Evolutionary conservation across 352 stramenopile genomes (phyloP).

Genomic region (Phytophthora nicotianae): DNA sequence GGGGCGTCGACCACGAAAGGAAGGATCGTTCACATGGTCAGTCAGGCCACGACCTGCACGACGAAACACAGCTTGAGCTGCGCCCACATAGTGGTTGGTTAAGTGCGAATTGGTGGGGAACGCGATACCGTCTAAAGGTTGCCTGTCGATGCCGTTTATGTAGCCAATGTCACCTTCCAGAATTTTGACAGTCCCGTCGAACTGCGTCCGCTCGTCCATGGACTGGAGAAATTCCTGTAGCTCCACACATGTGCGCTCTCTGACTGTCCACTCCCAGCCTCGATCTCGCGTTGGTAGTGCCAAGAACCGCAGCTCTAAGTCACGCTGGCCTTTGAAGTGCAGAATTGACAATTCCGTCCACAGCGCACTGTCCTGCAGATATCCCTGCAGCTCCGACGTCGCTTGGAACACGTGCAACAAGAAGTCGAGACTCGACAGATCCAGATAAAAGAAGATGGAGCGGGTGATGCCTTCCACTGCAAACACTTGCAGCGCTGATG

Average conservation of each 20-base stretch:
- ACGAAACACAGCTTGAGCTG: conserved; percentile 47
- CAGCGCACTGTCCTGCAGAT: conserved; percentile 39
- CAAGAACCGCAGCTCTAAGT: conserved; percentile 31
- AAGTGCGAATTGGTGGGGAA: conserved; percentile 55
- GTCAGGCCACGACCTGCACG: conserved; percentile 43
- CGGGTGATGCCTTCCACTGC: conserved; percentile 34
- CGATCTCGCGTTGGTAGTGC: conserved; percentile 21
- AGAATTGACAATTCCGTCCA: conserved; percentile 41
- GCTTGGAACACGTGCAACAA: conserved; percentile 10
- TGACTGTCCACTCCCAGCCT: conserved; percentile 34
- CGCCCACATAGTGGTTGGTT: conserved; percentile 47
- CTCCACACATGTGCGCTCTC: conserved; percentile 32
- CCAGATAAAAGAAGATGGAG: conserved; percentile 30
- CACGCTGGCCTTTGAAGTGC: conserved; percentile 31
- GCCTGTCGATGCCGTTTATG: conserved; percentile 34
- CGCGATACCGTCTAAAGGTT: conserved; percentile 40
- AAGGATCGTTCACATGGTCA: conserved; percentile 37
- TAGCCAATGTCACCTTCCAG: conserved; percentile 44
- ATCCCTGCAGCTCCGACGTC: conserved; percentile 19
- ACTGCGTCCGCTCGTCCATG: conserved; percentile 34
- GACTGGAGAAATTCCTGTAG: conserved; percentile 46
- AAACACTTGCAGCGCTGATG: conserved; percentile 27
- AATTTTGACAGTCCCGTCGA: conserved; percentile 32
- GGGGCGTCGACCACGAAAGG: conserved; percentile 30
- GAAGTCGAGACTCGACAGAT: conserved; percentile 27